These are phyloP conservation scores for Hsuehochloa calcarea DNA, from an alignment of 176 grass and related monocot genomes.

Conservation along the genomic window DNA sequence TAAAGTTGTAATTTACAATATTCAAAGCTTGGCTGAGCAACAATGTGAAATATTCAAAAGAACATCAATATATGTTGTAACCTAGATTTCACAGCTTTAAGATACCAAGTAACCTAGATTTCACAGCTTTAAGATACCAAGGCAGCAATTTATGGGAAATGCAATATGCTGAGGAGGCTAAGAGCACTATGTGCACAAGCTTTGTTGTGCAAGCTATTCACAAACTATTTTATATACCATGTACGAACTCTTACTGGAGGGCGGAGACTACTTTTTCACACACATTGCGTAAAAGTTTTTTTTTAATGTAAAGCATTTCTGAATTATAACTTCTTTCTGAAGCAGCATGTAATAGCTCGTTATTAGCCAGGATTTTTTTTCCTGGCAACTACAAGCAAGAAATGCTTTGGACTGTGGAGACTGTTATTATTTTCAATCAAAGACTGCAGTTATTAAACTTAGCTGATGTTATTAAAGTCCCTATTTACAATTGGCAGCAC, in stretches of 20 bases:
- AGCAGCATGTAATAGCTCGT: conserved; percentile 5
- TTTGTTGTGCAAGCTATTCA: background rate
- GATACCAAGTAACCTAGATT: background rate
- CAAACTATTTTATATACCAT: background rate
- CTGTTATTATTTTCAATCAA: conserved; percentile 5
- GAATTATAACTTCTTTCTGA: background rate
- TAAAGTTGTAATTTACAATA: background rate
- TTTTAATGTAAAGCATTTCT: background rate
- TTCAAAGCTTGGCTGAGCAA: background rate
- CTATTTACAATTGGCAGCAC: background rate
- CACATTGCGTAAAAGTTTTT: background rate
- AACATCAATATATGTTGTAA: background rate
- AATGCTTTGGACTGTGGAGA: background rate
- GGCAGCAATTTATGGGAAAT: background rate
- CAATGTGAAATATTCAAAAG: background rate
- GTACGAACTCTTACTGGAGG: background rate
- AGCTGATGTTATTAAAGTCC: background rate
- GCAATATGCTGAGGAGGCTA: background rate
- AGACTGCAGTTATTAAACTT: background rate
- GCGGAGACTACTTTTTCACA: background rate
- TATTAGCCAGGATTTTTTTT: background rate
- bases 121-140: conserved; percentile 6
- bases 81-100: background rate
- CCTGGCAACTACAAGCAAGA: background rate
- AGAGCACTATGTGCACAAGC: background rate